Base-by-base conservation (phyloP, 2,329 filamentous ascomycete species). In the Cladosporium sp. region DNA sequence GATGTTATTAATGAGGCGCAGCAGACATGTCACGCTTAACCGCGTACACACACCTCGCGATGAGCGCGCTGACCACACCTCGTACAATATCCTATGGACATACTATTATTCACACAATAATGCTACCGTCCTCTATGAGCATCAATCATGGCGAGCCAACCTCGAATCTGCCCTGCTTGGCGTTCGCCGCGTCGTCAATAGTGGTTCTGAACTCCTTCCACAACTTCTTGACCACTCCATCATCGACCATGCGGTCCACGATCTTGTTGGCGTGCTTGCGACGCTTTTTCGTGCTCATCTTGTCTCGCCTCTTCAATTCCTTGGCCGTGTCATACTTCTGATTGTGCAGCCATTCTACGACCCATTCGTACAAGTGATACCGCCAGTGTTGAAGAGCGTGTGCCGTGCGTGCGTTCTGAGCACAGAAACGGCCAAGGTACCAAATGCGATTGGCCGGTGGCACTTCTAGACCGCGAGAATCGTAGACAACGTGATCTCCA, bases 361-460 rank as follows among this genome's bases (percentile, higher is more conserved):
- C 83, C 78, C 80, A 87, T 58, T 84, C 77, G 63, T 87, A 84
- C n/a, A 92, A 79, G 43, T 83, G 80, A 55, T 80, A 81, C 53
- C 85, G 84, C 88, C 88, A 91, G 69, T 93, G 88, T 4, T 82
- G 77, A 3, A 92, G 75, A 1, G 77, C 78, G 63, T 92, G 87
- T 0, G 86, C 84, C 37, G 84, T 84, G 58, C 82, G 75, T 0
- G 87, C 86, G 58, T 85, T 85, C 32, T 72, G 70, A 62, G 77
- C 80, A 71, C 83, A 87, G 55, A 77, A 76, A 16, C 72, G 72
- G 57, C 82, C 82, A 2, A 81, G 67, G 54, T 74, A 76, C 67
- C 78, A 84, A 22, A 72, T 70, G 2, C 60, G 73, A 14, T 70
- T 66, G 41, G 72, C 70, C 1, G 72, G 64, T 0, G 75, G 71